These are phyloP conservation scores for Gastroboletus turbinatus DNA, from an alignment of 1,284 basidiomycete species.

Conservation along the genomic window DNA sequence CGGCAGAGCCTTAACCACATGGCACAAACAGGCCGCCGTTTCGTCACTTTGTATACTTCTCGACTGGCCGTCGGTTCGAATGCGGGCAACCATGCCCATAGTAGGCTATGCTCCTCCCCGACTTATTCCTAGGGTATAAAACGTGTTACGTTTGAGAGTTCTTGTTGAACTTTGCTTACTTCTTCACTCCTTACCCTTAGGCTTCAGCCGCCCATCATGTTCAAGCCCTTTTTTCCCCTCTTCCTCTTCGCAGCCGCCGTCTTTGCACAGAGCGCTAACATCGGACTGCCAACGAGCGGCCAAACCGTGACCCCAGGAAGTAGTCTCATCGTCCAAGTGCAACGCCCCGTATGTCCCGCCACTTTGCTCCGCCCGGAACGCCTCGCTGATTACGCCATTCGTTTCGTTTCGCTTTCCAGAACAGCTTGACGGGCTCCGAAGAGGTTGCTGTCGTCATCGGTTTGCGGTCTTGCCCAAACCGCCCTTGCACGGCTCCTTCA, in stretches of 20 bases:
- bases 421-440: slow-evolving; percentile 25
- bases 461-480: slow-evolving; percentile 25
- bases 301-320: slow-evolving; percentile 16
- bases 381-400: neutral
- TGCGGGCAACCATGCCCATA: slow-evolving; percentile 8
- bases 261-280: slow-evolving; percentile 20
- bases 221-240: slow-evolving; percentile 8
- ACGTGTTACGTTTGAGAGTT: neutral
- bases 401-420: slow-evolving; percentile 4
- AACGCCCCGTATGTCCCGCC: slow-evolving; percentile 24
- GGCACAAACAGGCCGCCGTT: neutral
- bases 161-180: no score
- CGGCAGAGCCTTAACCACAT: neutral
- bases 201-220: slow-evolving; percentile 11
- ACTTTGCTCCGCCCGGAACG: neutral
- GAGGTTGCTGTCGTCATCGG: slow-evolving; percentile 33
- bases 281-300: slow-evolving; percentile 15
- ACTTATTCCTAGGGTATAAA: slow-evolving; percentile 11
- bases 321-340: slow-evolving; percentile 24
- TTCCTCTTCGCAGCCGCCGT: slow-evolving; percentile 14
- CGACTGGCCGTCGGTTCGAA: neutral
- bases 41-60: neutral
- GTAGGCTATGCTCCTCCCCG: neutral
- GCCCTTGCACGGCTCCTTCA: slow-evolving; percentile 16
- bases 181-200: neutral